A percentile compares a stretch with the other conserved stretches of the same genome.
Conservation (phyloP, 495 filamentous ascomycete species). For the Pyrenula aspistea region DNA sequence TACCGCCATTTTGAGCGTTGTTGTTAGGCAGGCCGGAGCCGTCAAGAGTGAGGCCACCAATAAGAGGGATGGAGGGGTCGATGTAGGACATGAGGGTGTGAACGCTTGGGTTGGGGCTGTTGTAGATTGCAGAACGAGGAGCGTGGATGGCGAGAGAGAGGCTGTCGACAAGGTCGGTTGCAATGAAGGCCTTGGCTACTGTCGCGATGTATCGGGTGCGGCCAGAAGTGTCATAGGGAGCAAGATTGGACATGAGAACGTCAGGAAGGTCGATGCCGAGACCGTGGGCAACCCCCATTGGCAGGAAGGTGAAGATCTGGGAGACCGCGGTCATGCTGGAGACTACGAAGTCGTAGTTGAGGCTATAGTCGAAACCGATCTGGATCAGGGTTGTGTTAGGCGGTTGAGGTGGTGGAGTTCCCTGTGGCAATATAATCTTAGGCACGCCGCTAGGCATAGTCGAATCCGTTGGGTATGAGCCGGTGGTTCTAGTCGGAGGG, state of each 20-base stretch:
- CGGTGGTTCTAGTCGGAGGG: conserved; percentile 14
- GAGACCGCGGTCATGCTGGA: conserved; percentile 53
- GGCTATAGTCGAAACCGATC: conserved; percentile 65
- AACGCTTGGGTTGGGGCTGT: conserved; percentile 43
- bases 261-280: conserved; percentile 35
- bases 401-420: conserved; percentile 37
- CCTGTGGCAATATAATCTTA: conserved; percentile 59
- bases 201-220: conserved; percentile 73
- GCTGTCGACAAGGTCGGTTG: conserved; percentile 46
- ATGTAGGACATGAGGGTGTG: conserved; percentile 65
- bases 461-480: conserved; percentile 14
- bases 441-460: conserved; percentile 55
- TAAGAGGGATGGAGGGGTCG: conserved; percentile 71
- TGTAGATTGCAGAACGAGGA: conserved; percentile 61
- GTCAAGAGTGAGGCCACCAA: conserved; percentile 37
- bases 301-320: conserved; percentile 80
- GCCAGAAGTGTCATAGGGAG: conserved; percentile 63
- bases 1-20: conserved; percentile 17
- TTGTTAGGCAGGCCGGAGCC: conserved; percentile 3
- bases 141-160: conserved; percentile 53
- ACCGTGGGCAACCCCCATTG: conserved; percentile 59
- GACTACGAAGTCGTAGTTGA: conserved; percentile 79
- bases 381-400: conserved; percentile 60
- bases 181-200: conserved; percentile 63
- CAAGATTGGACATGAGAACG: conserved; percentile 57